Base-by-base conservation (phyloP, 2,329 filamentous ascomycete genomes). In the Phaeosphaeriaceae sp. region DNA sequence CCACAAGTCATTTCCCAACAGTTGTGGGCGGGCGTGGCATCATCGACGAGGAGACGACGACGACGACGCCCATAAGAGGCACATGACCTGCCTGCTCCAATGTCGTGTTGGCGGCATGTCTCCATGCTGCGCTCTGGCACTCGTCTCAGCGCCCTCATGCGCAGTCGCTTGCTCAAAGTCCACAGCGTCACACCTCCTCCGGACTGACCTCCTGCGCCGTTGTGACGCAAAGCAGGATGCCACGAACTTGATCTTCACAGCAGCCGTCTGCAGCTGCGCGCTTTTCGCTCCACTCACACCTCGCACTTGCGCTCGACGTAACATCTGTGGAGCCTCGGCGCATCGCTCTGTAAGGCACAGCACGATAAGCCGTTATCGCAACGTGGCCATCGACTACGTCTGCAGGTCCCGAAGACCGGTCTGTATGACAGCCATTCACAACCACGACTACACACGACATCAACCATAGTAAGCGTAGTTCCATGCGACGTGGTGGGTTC, bases 301-400 rank as follows among this genome's bases (percentile, higher is more conserved):
- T 42, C 58, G 49, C 31, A 15, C 51, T 61, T 60, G 62, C 61
- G 62, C 60, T n/a, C 63, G 61, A 65, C 46, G 57, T 57, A 58
- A 64, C 59, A 57, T 59, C 61, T 63, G 65, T 69, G 63, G 65
- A 68, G 57, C 61, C 56, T 55, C 62, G 36, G 15, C 15, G 36
- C 21, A 51, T 49, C 51, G 45, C 44, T 54, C 53, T 47, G 58
- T 54, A 62, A 63, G 60, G 54, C 53, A 58, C 64, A 62, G 62
- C 51, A 62, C 57, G 67, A 65, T 66, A 70, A 65, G 60, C 41
- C 24, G 57, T 62, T 69, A 68, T 69, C 63, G 63, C 59, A 66
- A 62, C 62, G 61, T 70, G 61, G 60, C 51, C 46, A 42, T 50
- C 50, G 54, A 51, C 57, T 48, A 53, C 56, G 56, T 57, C 60